phyloP scores from a whole-genome alignment of 768 basidiomycete species.

The Naematelia aurantialba region DNA sequence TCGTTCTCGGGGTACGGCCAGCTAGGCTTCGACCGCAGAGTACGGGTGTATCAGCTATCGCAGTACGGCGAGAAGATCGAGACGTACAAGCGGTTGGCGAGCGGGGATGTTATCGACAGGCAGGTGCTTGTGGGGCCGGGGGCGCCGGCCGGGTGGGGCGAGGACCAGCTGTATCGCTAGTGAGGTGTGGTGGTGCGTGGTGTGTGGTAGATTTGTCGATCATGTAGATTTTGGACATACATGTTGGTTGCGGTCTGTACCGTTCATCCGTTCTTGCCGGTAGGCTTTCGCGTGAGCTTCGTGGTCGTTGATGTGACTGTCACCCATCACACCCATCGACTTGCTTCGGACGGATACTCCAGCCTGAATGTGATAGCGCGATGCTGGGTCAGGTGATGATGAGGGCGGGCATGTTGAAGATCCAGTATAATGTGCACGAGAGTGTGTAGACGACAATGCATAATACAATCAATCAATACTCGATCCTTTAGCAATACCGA shows the following conservation, averaged over 20 bases:
- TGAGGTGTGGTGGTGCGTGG: too few species aligned
- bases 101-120: conserved; percentile 38
- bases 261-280: too few species aligned
- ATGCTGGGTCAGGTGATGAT: too few species aligned
- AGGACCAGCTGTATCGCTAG: conserved; percentile 17
- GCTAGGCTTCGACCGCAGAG: conserved; percentile 77
- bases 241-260: too few species aligned
- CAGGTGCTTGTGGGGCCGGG: conserved; percentile 43
- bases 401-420: too few species aligned
- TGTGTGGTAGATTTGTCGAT: not conserved
- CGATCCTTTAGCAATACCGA: too few species aligned
- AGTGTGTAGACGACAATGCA: not conserved
- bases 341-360: too few species aligned
- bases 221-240: not conserved
- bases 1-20: conserved; percentile 48
- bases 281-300: too few species aligned
- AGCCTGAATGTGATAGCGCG: too few species aligned
- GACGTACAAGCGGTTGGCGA: conserved; percentile 68
- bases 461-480: not conserved
- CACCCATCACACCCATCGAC: too few species aligned
- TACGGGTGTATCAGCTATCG: conserved; percentile 80
- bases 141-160: conserved; percentile 24
- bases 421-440: too few species aligned
- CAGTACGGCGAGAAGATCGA: conserved; percentile 87
- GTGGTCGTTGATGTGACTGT: too few species aligned